Evolutionary conservation across 2,329 filamentous ascomycete genomes (phyloP), one percentile per base, ranked within the genome.

Genomic region (Bretziella fagacearum): DNA sequence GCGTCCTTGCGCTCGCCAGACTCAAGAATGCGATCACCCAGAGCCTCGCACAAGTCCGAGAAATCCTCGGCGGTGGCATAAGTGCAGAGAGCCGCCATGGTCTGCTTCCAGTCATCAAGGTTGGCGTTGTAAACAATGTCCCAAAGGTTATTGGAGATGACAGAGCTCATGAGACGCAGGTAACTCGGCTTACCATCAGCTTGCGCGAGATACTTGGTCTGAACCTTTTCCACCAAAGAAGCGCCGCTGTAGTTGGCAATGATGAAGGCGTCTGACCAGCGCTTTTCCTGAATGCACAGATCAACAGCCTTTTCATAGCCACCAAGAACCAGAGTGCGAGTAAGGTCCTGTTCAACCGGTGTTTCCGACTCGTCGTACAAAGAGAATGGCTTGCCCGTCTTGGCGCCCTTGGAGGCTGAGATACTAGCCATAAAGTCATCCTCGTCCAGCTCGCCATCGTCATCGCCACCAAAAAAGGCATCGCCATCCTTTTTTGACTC

Each of bases 61-160:
- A 98, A 98, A 56, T 98, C 89, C 32, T 75, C 74, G 37, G 86
- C 81, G 53, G 93, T 81, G 1, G 91, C 91, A 62, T 89, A 98
- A 1, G 91, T 96, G 71, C 91, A 98, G 46, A 98, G 68, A 1
- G 87, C 83, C 23, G 85, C 87, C 83, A 98, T 93, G 2, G 89
- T 80, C 63, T 96, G 91, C 65, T 93, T 96, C 93, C 91, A 98
- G 63, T 91, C 83, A 45, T 74, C 73, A 39, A 98, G 67, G 57
- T 95, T 84, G 6, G 89, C 91, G 57, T 98, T 98, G 65, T 96
- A 85, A 6, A 96, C 91, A 39, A 96, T 74, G 64, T 98, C 91
- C 91, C 89, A 96, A 1, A 98, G 71, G 58, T 98, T 95, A 69
- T 96, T 96, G 52, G 83, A 79, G 49, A 94, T 87, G 44, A 98